These are phyloP conservation scores for Fusarium torulosum DNA, from an alignment of 2,329 filamentous ascomycete species.

Conservation along the genomic window DNA sequence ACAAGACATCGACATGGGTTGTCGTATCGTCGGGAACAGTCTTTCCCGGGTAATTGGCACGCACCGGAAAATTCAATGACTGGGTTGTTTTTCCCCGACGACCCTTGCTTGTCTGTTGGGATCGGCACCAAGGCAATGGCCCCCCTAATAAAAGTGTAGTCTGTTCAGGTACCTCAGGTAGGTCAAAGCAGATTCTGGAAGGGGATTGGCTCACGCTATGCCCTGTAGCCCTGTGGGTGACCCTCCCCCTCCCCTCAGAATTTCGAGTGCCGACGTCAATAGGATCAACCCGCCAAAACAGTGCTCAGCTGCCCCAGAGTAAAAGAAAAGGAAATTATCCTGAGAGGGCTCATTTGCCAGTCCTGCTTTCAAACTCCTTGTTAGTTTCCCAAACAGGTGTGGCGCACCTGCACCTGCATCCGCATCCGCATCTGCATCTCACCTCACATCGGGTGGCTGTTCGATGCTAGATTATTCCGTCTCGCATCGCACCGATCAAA, in stretches of 20 bases:
- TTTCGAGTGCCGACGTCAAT: slow-evolving; percentile 29
- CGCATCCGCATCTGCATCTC: neutral
- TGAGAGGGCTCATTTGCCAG: slow-evolving; percentile 11
- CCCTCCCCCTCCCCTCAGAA: neutral
- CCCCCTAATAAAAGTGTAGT: too few species aligned
- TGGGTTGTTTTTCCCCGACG: slow-evolving; percentile 16
- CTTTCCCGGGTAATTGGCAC: slow-evolving; percentile 23
- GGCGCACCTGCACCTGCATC: slow-evolving; percentile 11
- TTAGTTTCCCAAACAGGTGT: neutral
- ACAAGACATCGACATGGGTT: slow-evolving; percentile 33
- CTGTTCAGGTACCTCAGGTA: slow-evolving; percentile 9
- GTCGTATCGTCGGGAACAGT: slow-evolving; percentile 25
- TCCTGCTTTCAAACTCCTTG: neutral
- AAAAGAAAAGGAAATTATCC: slow-evolving; percentile 7
- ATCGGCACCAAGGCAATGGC: too few species aligned
- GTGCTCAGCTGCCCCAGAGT: neutral
- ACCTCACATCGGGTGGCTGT: slow-evolving; percentile 25
- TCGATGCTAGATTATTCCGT: slow-evolving; percentile 15
- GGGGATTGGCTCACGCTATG: slow-evolving; percentile 32
- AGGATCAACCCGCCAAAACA: slow-evolving; percentile 18
- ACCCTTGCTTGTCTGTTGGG: slow-evolving; percentile 29
- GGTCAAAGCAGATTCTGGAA: neutral
- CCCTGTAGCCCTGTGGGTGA: neutral
- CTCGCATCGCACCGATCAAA: slow-evolving; percentile 9
- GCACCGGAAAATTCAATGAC: slow-evolving; percentile 25